Base-by-base conservation (phyloP, 164 flowering plant genomes). In the Amborella trichopoda region DNA sequence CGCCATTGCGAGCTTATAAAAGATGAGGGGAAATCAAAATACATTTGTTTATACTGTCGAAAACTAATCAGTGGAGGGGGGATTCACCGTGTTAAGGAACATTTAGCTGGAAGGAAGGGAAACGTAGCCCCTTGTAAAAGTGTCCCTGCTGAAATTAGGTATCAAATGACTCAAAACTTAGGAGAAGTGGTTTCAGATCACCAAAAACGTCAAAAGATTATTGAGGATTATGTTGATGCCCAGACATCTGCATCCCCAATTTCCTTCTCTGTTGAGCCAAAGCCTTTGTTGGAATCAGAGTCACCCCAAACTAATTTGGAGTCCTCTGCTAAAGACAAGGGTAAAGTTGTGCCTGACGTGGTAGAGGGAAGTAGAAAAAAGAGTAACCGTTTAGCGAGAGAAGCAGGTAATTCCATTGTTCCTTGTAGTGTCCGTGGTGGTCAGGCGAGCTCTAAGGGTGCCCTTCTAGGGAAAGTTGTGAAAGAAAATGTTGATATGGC, bases 51-150 rank as follows among this genome's bases (percentile, higher is more conserved):
- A n/a, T n/a, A n/a, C n/a, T n/a, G n/a, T n/a, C n/a, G n/a, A n/a
- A n/a, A n/a, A n/a, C n/a, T n/a, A n/a, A n/a, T n/a, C n/a, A n/a
- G n/a, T n/a, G n/a, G n/a, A n/a, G 98, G 95, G n/a, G 99, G 96
- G 33, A 91, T 91, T 58, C 94, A 84, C 67, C 71, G 99, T 63
- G 77, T 91, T 48, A 91, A 91, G 56, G 95, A 91, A 54, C 96
- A 91, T 53, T 64, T 91, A 1, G 93, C 96, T 0, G 70, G 93
- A 19, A 93, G 75, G 12, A 87, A 82, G 67, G 93, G 95, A n/a
- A 80, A 87, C 66, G 94, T 88, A 0, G 66, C 96, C 4, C 74
- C 72, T 51, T 91, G 96, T 46, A 61, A 64, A 3, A 63, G 69
- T 28, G 85, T 83, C 12, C 88, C 69, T 2, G 30, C 65, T 1